These are phyloP conservation scores for Spizellomyces sp. DNA, from an alignment of 192 early-diverging fungal species.

Conservation along the genomic window DNA sequence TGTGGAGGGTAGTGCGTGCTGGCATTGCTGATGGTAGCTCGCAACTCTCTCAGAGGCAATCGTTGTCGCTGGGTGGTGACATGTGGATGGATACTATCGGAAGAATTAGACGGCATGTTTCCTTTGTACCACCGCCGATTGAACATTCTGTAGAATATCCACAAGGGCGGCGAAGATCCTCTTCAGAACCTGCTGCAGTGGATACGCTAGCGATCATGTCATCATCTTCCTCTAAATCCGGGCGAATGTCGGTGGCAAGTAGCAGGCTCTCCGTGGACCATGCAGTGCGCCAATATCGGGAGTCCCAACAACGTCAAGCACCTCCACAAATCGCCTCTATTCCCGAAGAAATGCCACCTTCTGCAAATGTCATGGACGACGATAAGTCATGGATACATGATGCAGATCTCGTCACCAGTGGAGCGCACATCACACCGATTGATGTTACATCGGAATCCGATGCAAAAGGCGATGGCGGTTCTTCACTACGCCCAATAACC, in stretches of 20 bases:
- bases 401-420: neutral
- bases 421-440: neutral
- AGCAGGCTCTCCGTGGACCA: neutral
- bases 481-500: neutral
- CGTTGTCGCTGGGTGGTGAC: neutral
- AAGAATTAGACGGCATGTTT: slow-evolving; percentile 5
- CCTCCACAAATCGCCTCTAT: neutral
- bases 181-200: neutral
- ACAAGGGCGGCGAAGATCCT: neutral
- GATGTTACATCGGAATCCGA: neutral
- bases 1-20: slow-evolving; percentile 7
- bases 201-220: neutral
- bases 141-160: neutral
- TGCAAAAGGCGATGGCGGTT: no score
- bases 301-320: neutral
- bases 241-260: neutral
- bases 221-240: neutral
- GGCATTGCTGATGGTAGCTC: neutral
- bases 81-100: slow-evolving; percentile 17
- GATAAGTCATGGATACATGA: neutral
- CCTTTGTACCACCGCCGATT: slow-evolving; percentile 9
- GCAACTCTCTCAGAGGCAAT: neutral
- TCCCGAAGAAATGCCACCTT: neutral
- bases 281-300: neutral
- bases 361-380: neutral